A percentile compares a stretch with the other conserved stretches of the same genome.
These are phyloP conservation scores for Penicillium hordei DNA, from an alignment of 2,329 filamentous ascomycete species.

Conservation along the genomic window DNA sequence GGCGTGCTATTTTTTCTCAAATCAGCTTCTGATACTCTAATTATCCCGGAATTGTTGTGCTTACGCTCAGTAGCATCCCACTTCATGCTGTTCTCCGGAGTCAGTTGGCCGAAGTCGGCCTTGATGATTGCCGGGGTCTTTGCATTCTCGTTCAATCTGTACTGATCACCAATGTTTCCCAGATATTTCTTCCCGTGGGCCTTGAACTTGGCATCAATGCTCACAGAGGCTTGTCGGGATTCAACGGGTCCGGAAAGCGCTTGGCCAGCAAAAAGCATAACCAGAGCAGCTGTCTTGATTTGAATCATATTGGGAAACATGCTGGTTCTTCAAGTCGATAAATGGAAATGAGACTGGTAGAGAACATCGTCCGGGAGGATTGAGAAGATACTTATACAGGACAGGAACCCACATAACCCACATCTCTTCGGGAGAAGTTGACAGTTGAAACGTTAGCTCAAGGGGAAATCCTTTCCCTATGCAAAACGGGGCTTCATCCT, in stretches of 20 bases:
- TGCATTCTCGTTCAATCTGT: constrained; percentile 57
- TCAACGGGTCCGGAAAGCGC: background rate
- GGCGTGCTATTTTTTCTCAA: background rate
- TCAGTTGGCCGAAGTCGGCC: constrained; percentile 65
- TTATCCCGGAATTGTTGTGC: background rate
- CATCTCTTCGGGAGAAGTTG: background rate
- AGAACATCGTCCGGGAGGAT: background rate
- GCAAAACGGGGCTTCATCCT: background rate
- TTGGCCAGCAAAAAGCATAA: constrained; percentile 10
- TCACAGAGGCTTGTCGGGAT: constrained; percentile 28
- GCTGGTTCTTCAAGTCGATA: background rate
- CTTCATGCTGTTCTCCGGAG: constrained; percentile 64
- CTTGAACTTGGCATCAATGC: constrained; percentile 57
- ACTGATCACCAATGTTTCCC: constrained; percentile 57
- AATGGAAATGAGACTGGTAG: background rate
- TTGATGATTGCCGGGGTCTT: constrained; percentile 57
- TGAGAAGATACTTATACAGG: background rate
- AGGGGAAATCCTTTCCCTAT: constrained; percentile 1
- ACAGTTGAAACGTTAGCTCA: background rate
- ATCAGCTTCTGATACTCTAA: background rate
- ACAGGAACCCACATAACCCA: background rate
- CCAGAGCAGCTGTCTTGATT: constrained; percentile 8
- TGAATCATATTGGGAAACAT: constrained; percentile 9
- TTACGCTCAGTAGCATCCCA: constrained; percentile 62
- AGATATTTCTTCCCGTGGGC: constrained; percentile 66